Conservation (phyloP, 2,329 filamentous ascomycete species). For the Westerdykella aurantiaca region DNA sequence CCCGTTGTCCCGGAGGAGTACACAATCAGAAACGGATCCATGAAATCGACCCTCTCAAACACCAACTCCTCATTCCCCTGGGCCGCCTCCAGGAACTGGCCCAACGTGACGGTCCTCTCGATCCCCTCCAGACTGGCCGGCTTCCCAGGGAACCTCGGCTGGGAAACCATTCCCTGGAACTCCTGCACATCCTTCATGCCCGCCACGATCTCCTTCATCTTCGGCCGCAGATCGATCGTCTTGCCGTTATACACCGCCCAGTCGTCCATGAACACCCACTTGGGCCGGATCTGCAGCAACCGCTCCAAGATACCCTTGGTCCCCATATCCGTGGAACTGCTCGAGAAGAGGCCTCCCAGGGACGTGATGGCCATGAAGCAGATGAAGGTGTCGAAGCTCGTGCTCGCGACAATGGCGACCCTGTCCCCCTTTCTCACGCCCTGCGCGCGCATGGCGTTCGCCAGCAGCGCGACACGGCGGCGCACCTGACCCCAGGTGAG, state of each 20-base stretch:
- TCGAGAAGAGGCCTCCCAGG: slow-evolving; percentile 70
- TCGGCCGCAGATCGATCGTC: slow-evolving; percentile 62
- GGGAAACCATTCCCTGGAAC: slow-evolving; percentile 59
- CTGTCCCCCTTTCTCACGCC: slow-evolving; percentile 68
- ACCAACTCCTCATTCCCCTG: slow-evolving; percentile 38
- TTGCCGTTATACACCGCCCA: slow-evolving; percentile 74
- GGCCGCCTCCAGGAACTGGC: slow-evolving; percentile 38
- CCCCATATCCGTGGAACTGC: slow-evolving; percentile 77
- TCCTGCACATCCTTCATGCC: slow-evolving; percentile 57
- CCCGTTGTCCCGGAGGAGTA: slow-evolving; percentile 80
- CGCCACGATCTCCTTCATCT: slow-evolving; percentile 61
- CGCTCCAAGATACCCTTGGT: slow-evolving; percentile 71
- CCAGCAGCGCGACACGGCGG: slow-evolving; percentile 51
- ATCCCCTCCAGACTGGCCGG: slow-evolving; percentile 56
- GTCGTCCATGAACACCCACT: slow-evolving; percentile 80
- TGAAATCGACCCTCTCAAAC: slow-evolving; percentile 60
- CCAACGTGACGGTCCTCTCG: slow-evolving; percentile 42
- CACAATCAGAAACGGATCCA: slow-evolving; percentile 70
- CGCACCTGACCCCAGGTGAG: slow-evolving; percentile 66
- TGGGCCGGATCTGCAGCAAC: slow-evolving; percentile 67
- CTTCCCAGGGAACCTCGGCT: slow-evolving; percentile 56
- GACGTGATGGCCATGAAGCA: slow-evolving; percentile 65
- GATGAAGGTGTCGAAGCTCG: slow-evolving; percentile 67
- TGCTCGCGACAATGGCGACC: slow-evolving; percentile 68
- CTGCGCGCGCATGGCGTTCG: slow-evolving; percentile 59